Base-by-base conservation (phyloP, 768 basidiomycete genomes). In the Pisolithus sp. region DNA sequence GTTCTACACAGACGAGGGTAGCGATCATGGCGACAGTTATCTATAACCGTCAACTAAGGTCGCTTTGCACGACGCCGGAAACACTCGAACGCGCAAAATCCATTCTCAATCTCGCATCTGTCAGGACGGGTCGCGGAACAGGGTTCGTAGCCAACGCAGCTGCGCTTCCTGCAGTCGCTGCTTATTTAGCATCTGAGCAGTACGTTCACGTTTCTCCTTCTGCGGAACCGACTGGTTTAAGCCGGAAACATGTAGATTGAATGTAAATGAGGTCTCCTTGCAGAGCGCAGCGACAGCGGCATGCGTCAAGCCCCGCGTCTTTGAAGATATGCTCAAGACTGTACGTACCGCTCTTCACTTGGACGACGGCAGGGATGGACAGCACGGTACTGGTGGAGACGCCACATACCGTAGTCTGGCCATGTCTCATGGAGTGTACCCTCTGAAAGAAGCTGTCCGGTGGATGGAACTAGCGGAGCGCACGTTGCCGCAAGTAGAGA, bases 401-500 rank as follows among this genome's bases (percentile, higher is more conserved):
- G 21, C 59, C 30, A 66, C 66, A 12, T 76, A 70, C 46, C 54
- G 59, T 24, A 46, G 49, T 1, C 70, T 77, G n/a, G 66, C 70
- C 31, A 48, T 52, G 8, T 55, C 59, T 12, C 67, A 71, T 42
- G 58, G 45, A 34, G 12, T 61, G 39, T 17, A 36, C 26, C 36
- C 57, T 30, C 20, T 54, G 24, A 47, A 59, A 31, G 40, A 57
- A 28, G 50, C 57, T 60, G 30, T 66, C 3, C 62, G 61, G 0
- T 77, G 65, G 50, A 68, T 72, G 66, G 57, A 64, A 10, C 62
- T 68, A 9, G 62, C 64, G 20, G 73, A 77, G 55, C 55, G 45
- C 2, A 57, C 50, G 0, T 48, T 68, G 18, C 58, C 57, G 4
- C 48, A 20, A 1, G 34, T 50, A n/a, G 36, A 54, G 2, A 23